Conservation (phyloP, 306 rosid species). For the Neltuma alba region DNA sequence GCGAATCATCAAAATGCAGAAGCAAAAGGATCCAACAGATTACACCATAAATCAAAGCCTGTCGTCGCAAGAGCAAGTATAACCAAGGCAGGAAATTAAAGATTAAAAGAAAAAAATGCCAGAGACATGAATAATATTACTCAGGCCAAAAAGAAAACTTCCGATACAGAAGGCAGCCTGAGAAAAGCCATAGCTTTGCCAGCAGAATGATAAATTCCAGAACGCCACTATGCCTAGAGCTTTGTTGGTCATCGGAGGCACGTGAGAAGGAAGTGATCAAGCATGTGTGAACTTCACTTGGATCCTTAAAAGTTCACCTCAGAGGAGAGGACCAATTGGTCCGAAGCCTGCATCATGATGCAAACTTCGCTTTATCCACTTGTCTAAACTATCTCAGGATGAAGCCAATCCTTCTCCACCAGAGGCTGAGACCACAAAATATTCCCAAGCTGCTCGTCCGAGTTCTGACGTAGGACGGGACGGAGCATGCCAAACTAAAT, state of each 20-base stretch:
- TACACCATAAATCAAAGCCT: not conserved
- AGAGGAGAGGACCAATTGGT: not conserved
- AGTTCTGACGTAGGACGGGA: slow-evolving; percentile 16
- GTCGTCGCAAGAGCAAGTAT: not conserved
- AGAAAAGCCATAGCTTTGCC: not conserved
- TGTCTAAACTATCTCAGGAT: slow-evolving; percentile 9
- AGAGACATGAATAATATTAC: not conserved
- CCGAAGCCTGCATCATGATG: not conserved
- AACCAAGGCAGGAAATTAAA: not conserved
- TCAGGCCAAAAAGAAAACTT: not conserved
- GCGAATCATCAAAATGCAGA: not conserved
- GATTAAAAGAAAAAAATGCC: not conserved
- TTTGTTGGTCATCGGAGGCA: not conserved
- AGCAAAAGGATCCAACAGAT: not conserved
- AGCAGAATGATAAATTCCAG: not conserved
- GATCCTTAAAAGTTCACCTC: slow-evolving; percentile 22
- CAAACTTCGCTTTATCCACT: not conserved
- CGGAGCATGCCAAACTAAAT: slow-evolving; percentile 20
- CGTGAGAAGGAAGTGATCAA: not conserved
- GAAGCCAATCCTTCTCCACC: slow-evolving; percentile 4
- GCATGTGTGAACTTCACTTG: not conserved
- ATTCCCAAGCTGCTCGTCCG: slow-evolving; percentile 29
- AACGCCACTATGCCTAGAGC: not conserved
- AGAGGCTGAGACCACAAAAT: slow-evolving; percentile 13
- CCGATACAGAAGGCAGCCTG: not conserved